phyloP scores from a whole-genome alignment of 352 stramenopile species.

The Pythium pyrilobum region DNA sequence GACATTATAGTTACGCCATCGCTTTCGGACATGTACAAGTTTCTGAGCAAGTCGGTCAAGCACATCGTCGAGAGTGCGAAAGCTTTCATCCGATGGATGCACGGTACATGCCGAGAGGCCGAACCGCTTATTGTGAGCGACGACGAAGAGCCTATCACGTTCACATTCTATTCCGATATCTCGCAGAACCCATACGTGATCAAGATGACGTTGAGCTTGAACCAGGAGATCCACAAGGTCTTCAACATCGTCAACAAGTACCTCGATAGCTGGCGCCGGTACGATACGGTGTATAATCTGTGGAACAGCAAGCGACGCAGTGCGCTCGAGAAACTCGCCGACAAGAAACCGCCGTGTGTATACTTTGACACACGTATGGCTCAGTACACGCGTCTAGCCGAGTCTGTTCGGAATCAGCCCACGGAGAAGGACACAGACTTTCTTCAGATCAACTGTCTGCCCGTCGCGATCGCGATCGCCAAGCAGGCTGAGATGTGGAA shows the following conservation, averaged over 20 bases:
- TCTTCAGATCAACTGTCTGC: constrained; percentile 90
- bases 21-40: constrained; percentile 95
- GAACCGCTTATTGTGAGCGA: constrained; percentile 86
- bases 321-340: constrained; percentile 88
- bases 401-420: constrained; percentile 85
- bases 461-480: constrained; percentile 85
- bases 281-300: constrained; percentile 93
- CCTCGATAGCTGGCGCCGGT: constrained; percentile 90
- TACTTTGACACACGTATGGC: constrained; percentile 94
- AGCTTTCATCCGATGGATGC: constrained; percentile 94
- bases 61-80: constrained; percentile 94
- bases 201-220: constrained; percentile 92
- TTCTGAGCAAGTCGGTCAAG: constrained; percentile 91
- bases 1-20: constrained; percentile 93
- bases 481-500: constrained; percentile 94
- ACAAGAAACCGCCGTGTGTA: constrained; percentile 90
- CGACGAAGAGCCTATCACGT: constrained; percentile 92
- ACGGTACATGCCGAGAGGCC: constrained; percentile 91
- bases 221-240: constrained; percentile 92
- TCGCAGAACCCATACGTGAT: constrained; percentile 94
- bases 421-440: constrained; percentile 94
- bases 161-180: constrained; percentile 95
- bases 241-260: constrained; percentile 95
- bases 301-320: constrained; percentile 92
- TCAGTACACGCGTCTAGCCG: constrained; percentile 84